Percentiles rank a stretch among this genome's conserved stretches.
Evolutionary conservation across 768 basidiomycete species (phyloP).

Genomic region (Lyophyllum shimeji): DNA sequence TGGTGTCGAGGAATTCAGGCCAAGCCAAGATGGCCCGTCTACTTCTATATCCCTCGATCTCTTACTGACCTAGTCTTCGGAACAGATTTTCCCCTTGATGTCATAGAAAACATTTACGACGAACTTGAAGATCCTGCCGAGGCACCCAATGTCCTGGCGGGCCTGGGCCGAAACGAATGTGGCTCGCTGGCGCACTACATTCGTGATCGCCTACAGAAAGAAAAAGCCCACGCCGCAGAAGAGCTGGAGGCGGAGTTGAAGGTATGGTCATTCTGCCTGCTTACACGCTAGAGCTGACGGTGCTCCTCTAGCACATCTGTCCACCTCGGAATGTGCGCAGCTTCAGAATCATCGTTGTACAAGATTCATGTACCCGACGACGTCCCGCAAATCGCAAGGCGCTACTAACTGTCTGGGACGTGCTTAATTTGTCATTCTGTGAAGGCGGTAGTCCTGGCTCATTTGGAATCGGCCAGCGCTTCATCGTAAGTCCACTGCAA

Average conservation of each 20-base stretch:
- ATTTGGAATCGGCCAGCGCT: conserved; percentile 66
- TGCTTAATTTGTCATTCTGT: conserved; percentile 44
- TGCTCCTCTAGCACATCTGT: conserved; percentile 45
- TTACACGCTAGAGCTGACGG: not conserved
- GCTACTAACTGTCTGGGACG: conserved; percentile 86
- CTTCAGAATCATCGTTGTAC: conserved; percentile 71
- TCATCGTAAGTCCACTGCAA: conserved; percentile 47
- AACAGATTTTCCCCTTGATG: conserved; percentile 42
- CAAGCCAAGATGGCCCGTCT: conserved; percentile 39
- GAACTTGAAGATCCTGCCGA: conserved; percentile 59
- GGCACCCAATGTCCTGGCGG: conserved; percentile 40
- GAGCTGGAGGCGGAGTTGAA: conserved; percentile 75
- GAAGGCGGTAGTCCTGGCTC: conserved; percentile 50
- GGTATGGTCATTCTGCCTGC: conserved; percentile 39
- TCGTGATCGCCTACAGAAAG: conserved; percentile 43
- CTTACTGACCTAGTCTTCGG: not conserved
- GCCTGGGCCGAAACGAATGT: conserved; percentile 45
- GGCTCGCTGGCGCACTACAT: conserved; percentile 63
- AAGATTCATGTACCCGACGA: conserved; percentile 58
- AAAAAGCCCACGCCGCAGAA: conserved; percentile 47
- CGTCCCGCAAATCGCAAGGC: conserved; percentile 58
- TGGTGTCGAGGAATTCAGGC: conserved; percentile 41
- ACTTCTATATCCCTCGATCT: not conserved
- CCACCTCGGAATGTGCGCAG: conserved; percentile 74
- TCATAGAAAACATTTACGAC: conserved; percentile 58